phyloP scores from a whole-genome alignment of 208 protist species.

The Leishmania aethiopica region DNA sequence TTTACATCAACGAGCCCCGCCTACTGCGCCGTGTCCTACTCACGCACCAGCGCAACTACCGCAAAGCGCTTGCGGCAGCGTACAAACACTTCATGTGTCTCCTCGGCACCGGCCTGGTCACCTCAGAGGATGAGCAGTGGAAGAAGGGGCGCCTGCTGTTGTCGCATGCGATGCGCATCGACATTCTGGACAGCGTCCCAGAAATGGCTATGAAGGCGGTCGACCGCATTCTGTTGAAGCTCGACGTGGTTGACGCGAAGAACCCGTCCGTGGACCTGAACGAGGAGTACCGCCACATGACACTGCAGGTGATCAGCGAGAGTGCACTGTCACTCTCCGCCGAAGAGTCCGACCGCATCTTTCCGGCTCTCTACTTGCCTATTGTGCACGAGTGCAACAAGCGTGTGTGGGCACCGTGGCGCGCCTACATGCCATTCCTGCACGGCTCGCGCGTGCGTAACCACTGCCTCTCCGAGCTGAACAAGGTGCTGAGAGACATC shows the following conservation, averaged over 20 bases:
- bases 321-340: slow-evolving; percentile 76
- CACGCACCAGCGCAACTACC: slow-evolving; percentile 88
- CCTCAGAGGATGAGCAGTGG: slow-evolving; percentile 88
- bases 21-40: slow-evolving; percentile 84
- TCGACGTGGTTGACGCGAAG: slow-evolving; percentile 27
- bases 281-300: slow-evolving; percentile 92
- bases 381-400: slow-evolving; percentile 92
- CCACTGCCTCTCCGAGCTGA: slow-evolving; percentile 73
- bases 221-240: slow-evolving; percentile 66
- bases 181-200: slow-evolving; percentile 86
- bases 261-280: slow-evolving; percentile 73
- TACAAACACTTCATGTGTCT: slow-evolving; percentile 93
- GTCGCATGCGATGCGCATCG: slow-evolving; percentile 83
- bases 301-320: slow-evolving; percentile 89
- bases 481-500: slow-evolving; percentile 74
- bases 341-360: slow-evolving; percentile 88
- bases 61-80: slow-evolving; percentile 76
- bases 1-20: slow-evolving; percentile 85
- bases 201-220: slow-evolving; percentile 71
- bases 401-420: slow-evolving; percentile 89
- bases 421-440: slow-evolving; percentile 80
- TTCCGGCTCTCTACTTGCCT: slow-evolving; percentile 87
- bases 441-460: slow-evolving; percentile 66
- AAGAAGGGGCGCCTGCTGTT: slow-evolving; percentile 82
- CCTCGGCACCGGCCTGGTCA: slow-evolving; percentile 88